Evolutionary conservation across 371 early-diverging fungal species (phyloP), one percentile per base, ranked within the genome.

Genomic region (Conidiobolus incongruus): DNA sequence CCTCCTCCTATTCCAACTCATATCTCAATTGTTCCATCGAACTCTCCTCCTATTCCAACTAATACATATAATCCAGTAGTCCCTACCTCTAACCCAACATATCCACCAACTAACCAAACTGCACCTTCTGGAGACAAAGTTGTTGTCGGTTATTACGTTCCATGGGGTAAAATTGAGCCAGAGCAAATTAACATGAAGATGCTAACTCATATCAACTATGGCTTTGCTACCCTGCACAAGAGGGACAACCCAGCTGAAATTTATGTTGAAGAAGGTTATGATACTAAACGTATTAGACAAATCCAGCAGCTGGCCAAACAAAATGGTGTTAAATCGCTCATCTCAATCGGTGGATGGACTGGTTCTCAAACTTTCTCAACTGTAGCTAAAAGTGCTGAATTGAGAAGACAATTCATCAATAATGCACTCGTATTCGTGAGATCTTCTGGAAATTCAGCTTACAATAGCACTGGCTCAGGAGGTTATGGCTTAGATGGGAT

Each of bases 311-410:
- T 63, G 7, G 71, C 72, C 16, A 63, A 72, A 35, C 56, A 56
- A 1, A 57, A 52, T 2, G 53, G 61, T 17, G 68, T 73, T 40
- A 54, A 30, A 39, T 70, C 77, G 19, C 49, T 76, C 17, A 53
- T 75, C 16, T 77, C 81, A 2, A 56, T 83, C 4, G 81, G 83
- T 34, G 84, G 83, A 2, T 83, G 81, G 76, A 72, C 72, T 39
- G 80, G 77, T 17, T 73, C 76, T 4, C 52, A 68, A 32, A 51
- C 55, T 12, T 77, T 81, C 55, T 69, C 71, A 2, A 49, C 59
- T 4, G 68, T 82, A 46, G 68, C 61, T 0, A 62, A 68, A 1
- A 44, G 44, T 26, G 26, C 55, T 3, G 41, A 35, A 1, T 15
- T 52, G 0, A 66, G 79, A 29, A 55, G 54, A 20, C 54, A 50